These are phyloP conservation scores for Malus domestica DNA, from an alignment of 306 rosid genomes.

Conservation along the genomic window DNA sequence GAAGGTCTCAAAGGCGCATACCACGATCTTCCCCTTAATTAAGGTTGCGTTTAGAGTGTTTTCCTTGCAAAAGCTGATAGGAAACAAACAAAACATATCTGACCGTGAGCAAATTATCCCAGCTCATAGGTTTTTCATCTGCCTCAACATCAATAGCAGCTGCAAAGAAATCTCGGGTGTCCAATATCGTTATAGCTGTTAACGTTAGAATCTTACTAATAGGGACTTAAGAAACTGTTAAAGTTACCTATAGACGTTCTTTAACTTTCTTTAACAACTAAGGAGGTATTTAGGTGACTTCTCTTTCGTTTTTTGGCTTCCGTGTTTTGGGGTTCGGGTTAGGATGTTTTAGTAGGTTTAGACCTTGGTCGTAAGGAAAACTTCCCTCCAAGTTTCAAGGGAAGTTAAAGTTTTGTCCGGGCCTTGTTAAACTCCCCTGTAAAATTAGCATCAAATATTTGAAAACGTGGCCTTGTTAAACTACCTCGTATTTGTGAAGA, in stretches of 20 bases:
- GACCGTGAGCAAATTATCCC: background rate
- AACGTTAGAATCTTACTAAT: too few species aligned
- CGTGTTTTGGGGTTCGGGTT: too few species aligned
- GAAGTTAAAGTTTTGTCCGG: too few species aligned
- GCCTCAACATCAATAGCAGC: background rate
- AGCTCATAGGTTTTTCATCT: background rate
- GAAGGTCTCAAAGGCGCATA: constrained; percentile 43
- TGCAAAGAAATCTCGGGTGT: background rate
- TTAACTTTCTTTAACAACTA: too few species aligned
- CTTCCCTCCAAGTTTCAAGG: too few species aligned
- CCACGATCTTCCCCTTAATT: constrained; percentile 54
- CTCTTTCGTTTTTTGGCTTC: too few species aligned
- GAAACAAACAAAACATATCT: background rate
- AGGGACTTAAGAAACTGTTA: too few species aligned
- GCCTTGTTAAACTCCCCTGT: background rate
- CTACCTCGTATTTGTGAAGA: too few species aligned
- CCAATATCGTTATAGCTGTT: background rate
- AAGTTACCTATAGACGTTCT: too few species aligned
- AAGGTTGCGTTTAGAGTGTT: constrained; percentile 41
- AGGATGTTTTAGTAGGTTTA: too few species aligned
- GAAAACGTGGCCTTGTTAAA: background rate
- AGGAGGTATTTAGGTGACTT: too few species aligned
- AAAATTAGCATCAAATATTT: background rate
- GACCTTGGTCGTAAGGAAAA: too few species aligned
- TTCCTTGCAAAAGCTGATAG: constrained; percentile 60